A percentile compares a stretch with the other conserved stretches of the same genome.
Evolutionary conservation across 495 filamentous ascomycete species (phyloP).

Genomic region (Polyplosphaeria fusca): DNA sequence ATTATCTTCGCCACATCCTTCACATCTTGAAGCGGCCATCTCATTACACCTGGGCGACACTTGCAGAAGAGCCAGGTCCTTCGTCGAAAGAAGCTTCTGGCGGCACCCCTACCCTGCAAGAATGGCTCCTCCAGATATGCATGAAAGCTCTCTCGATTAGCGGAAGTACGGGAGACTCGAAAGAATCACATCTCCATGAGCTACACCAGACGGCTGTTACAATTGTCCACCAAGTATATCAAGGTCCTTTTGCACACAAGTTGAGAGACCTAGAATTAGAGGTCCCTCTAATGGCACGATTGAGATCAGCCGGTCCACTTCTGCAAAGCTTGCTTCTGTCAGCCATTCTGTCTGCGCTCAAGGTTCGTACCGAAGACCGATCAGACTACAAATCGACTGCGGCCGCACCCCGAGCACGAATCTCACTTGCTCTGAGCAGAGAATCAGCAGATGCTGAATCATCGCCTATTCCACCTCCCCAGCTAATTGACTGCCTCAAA

Average conservation of each 20-base stretch:
- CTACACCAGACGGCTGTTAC: slow-evolving; percentile 69
- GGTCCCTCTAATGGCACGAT: slow-evolving; percentile 63
- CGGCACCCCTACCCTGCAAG: slow-evolving; percentile 51
- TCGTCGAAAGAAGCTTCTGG: slow-evolving; percentile 36
- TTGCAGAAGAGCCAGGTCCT: slow-evolving; percentile 46
- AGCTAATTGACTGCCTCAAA: slow-evolving; percentile 77
- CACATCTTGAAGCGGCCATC: slow-evolving; percentile 66
- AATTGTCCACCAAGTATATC: slow-evolving; percentile 70
- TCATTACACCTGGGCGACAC: slow-evolving; percentile 57
- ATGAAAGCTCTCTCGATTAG: slow-evolving; percentile 22
- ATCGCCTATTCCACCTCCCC: slow-evolving; percentile 55
- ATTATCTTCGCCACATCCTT: slow-evolving; percentile 72
- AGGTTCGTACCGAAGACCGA: slow-evolving; percentile 17
- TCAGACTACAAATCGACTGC: neutral
- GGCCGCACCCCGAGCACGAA: slow-evolving; percentile 8
- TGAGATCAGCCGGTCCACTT: slow-evolving; percentile 57
- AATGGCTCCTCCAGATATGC: slow-evolving; percentile 58
- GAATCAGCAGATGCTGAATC: slow-evolving; percentile 11
- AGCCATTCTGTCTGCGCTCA: slow-evolving; percentile 29
- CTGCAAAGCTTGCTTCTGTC: slow-evolving; percentile 32
- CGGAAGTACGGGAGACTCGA: neutral
- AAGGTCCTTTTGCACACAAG: slow-evolving; percentile 64
- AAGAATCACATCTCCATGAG: slow-evolving; percentile 37
- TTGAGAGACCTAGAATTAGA: slow-evolving; percentile 71
- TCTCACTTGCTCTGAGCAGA: slow-evolving; percentile 21